Conservation (phyloP, 495 filamentous ascomycete genomes). For the Pseudotulostoma volvatum region DNA sequence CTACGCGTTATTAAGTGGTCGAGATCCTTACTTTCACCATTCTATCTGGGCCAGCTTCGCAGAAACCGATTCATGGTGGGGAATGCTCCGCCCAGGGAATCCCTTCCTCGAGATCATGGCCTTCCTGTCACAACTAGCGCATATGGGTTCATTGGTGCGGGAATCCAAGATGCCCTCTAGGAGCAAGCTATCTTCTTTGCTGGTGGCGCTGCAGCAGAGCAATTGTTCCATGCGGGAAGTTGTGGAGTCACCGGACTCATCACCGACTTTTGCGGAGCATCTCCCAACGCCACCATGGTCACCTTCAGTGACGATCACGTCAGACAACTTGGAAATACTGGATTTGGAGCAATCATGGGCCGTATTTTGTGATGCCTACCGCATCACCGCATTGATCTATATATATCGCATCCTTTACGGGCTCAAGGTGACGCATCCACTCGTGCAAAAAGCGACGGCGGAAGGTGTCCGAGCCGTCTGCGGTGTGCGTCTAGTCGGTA, state of each 20-base stretch:
- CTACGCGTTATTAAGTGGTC: slow-evolving; percentile 2
- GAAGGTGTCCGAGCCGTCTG: slow-evolving; percentile 2
- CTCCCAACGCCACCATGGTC: not conserved
- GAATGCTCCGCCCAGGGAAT: not conserved
- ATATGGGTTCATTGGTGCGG: slow-evolving; percentile 1
- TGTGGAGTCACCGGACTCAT: not conserved
- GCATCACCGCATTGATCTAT: slow-evolving; percentile 4
- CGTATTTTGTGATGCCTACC: slow-evolving; percentile 6
- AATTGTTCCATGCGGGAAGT: not conserved
- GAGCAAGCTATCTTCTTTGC: not conserved
- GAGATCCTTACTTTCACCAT: slow-evolving; percentile 3
- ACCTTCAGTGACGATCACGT: not conserved
- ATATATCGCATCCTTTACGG: slow-evolving; percentile 4
- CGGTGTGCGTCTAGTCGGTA: slow-evolving; percentile 3
- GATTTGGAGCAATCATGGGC: slow-evolving; percentile 3
- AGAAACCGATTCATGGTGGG: slow-evolving; percentile 5
- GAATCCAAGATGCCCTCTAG: slow-evolving; percentile 1
- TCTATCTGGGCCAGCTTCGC: slow-evolving; percentile 2
- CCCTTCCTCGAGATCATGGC: slow-evolving; percentile 4
- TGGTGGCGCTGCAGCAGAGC: not conserved
- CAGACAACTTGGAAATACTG: not conserved
- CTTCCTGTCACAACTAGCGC: slow-evolving; percentile 2
- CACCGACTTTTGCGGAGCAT: not conserved
- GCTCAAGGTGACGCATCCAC: not conserved
- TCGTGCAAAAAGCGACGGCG: slow-evolving; percentile 2